phyloP scores from a whole-genome alignment of 768 basidiomycete genomes.

The Phylloporus sp. region DNA sequence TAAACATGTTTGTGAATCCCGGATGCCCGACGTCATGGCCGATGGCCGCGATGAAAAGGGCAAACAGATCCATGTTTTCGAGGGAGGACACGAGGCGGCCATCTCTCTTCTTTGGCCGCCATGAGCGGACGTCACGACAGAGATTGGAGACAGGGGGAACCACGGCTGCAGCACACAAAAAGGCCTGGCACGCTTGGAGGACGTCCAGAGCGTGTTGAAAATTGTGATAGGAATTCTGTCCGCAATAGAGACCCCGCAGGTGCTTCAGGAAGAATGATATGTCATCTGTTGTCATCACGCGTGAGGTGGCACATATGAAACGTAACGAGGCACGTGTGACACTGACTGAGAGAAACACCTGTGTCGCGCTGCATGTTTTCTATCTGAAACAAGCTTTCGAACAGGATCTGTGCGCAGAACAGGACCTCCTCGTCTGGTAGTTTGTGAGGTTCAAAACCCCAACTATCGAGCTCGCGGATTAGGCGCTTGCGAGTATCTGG shows the following conservation, averaged over 20 bases:
- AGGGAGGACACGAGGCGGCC: conserved; percentile 39
- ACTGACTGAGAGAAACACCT: conserved; percentile 56
- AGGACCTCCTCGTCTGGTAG: conserved; percentile 79
- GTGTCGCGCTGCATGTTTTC: conserved; percentile 64
- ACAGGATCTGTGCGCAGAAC: conserved; percentile 77
- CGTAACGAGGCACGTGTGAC: conserved; percentile 14
- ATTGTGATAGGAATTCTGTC: conserved; percentile 94
- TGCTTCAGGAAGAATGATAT: conserved; percentile 78
- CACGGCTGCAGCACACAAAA: conserved; percentile 71
- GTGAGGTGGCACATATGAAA: conserved; percentile 18
- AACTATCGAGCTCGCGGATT: conserved; percentile 64
- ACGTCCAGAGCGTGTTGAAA: conserved; percentile 97
- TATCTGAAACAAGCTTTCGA: conserved; percentile 78
- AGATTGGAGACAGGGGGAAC: conserved; percentile 73
- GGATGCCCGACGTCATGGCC: conserved; percentile 98
- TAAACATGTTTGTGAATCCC: conserved; percentile 88
- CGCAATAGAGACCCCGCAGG: conserved; percentile 86
- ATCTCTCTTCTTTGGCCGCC: conserved; percentile 37
- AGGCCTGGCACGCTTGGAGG: conserved; percentile 86
- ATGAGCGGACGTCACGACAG: conserved; percentile 33
- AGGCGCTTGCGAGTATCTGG: conserved; percentile 53
- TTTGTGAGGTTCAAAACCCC: conserved; percentile 88
- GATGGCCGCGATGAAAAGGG: conserved; percentile 85
- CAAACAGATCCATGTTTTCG: conserved; percentile 70
- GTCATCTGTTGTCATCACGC: conserved; percentile 47